These are phyloP conservation scores for Suhomyces panamericanus DNA, from an alignment of 1,139 yeast species.

Conservation along the genomic window DNA sequence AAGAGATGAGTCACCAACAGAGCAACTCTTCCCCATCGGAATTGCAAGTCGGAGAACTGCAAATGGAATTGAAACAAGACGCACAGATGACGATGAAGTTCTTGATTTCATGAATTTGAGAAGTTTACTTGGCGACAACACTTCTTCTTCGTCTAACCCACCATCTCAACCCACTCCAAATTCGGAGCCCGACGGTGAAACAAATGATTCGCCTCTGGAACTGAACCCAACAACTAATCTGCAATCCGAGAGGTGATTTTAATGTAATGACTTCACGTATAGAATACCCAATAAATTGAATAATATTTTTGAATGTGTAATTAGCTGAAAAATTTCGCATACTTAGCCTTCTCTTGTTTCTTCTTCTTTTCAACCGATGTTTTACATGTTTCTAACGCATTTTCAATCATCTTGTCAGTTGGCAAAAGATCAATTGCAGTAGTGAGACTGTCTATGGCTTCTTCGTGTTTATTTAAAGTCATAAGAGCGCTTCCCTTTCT, in stretches of 20 bases:
- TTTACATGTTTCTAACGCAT: slow-evolving; percentile 45
- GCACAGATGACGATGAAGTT: slow-evolving; percentile 18
- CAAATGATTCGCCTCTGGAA: neutral
- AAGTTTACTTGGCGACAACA: slow-evolving; percentile 20
- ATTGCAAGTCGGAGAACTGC: slow-evolving; percentile 53
- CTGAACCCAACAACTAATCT: neutral
- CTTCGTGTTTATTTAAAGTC: slow-evolving; percentile 46
- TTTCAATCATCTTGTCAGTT: slow-evolving; percentile 49
- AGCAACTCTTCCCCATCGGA: slow-evolving; percentile 47
- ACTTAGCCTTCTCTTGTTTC: slow-evolving; percentile 45
- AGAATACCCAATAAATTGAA: neutral
- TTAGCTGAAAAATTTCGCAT: slow-evolving; percentile 54
- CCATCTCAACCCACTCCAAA: neutral
- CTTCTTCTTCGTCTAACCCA: neutral
- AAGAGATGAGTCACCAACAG: slow-evolving; percentile 9
- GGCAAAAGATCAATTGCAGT: slow-evolving; percentile 48
- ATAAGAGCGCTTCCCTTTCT: slow-evolving; percentile 56
- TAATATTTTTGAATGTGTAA: neutral
- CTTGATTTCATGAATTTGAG: slow-evolving; percentile 31
- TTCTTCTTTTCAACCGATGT: slow-evolving; percentile 41
- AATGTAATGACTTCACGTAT: neutral
- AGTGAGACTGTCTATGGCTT: slow-evolving; percentile 48
- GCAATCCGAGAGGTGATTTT: neutral
- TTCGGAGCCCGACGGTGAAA: neutral
- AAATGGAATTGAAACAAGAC: slow-evolving; percentile 46